Conservation (phyloP, 139 green algal species). For the Tetraselmis chui region DNA sequence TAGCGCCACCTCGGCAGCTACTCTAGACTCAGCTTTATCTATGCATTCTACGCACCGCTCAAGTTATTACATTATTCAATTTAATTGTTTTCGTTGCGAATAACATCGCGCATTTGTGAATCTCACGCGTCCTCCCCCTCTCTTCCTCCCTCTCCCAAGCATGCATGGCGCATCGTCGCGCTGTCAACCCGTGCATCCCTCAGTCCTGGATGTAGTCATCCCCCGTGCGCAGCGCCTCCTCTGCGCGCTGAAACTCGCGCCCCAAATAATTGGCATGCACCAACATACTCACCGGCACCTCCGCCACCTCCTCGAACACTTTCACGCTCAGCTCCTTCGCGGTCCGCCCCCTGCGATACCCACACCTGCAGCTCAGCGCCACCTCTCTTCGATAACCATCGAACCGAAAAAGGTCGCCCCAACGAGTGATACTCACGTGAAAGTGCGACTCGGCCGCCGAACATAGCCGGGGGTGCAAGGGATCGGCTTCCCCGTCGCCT, state of each 20-base stretch:
- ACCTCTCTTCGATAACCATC: too few relatives aligned
- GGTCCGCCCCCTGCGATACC: slow-evolving; percentile 31
- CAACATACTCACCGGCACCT: slow-evolving; percentile 32
- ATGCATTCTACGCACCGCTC: too few relatives aligned
- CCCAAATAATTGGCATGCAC: slow-evolving; percentile 60
- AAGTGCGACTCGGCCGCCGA: slow-evolving; percentile 12
- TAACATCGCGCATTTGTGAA: too few relatives aligned
- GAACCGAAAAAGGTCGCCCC: too few relatives aligned
- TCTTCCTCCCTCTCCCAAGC: too few relatives aligned
- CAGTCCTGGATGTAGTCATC: slow-evolving; percentile 53
- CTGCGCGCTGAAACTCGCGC: slow-evolving; percentile 51
- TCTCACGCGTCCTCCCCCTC: too few relatives aligned
- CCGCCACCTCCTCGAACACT: slow-evolving; percentile 34
- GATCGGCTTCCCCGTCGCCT: slow-evolving; percentile 48
- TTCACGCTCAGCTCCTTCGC: slow-evolving; percentile 50
- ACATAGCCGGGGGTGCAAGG: slow-evolving; percentile 37
- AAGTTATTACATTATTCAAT: too few relatives aligned
- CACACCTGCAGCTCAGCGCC: background rate
- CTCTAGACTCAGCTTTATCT: too few relatives aligned
- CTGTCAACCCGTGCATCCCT: too few relatives aligned
- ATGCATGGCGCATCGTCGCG: too few relatives aligned
- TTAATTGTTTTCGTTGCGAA: too few relatives aligned
- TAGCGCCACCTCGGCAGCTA: too few relatives aligned
- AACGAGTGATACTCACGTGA: slow-evolving; percentile 10
- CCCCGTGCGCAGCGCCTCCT: slow-evolving; percentile 33